Evolutionary conservation across 352 stramenopile species (phyloP).

Genomic region (Blastocystis sp.): DNA sequence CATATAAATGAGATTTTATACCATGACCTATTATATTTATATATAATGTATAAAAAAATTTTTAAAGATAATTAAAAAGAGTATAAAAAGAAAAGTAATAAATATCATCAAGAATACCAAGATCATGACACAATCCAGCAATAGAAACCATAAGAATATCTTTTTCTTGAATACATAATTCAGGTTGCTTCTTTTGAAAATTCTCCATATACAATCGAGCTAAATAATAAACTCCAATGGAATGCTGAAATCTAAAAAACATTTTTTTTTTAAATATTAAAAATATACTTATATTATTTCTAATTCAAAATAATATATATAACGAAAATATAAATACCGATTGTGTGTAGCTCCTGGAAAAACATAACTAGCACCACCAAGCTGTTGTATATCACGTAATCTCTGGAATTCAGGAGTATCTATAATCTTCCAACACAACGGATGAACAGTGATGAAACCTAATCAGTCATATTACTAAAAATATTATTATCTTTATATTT

Average conservation of each 20-base stretch:
- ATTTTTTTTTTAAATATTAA: neutral
- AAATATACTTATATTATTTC: no score
- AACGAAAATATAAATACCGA: constrained; percentile 5
- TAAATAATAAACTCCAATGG: constrained; percentile 33
- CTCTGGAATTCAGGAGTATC: constrained; percentile 28
- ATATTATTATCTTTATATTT: no score
- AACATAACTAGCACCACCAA: constrained; percentile 12
- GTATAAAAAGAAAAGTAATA: no score
- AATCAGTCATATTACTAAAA: no score
- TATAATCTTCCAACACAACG: constrained; percentile 25
- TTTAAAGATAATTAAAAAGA: no score
- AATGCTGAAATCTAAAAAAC: constrained; percentile 28
- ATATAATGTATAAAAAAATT: no score
- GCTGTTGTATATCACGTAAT: constrained; percentile 25
- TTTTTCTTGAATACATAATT: constrained; percentile 22
- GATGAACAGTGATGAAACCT: constrained; percentile 36
- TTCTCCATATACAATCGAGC: constrained; percentile 25
- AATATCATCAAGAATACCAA: constrained; percentile 5
- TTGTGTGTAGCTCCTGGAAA: constrained; percentile 30
- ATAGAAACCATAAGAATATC: constrained; percentile 28
- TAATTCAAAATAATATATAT: no score
- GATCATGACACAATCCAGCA: constrained; percentile 23
- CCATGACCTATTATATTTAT: no score
- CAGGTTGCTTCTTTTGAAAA: constrained; percentile 15
- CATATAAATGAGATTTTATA: no score